Evolutionary conservation across 2,329 filamentous ascomycete genomes (phyloP).

Genomic region (Ceratocystis papillata): DNA sequence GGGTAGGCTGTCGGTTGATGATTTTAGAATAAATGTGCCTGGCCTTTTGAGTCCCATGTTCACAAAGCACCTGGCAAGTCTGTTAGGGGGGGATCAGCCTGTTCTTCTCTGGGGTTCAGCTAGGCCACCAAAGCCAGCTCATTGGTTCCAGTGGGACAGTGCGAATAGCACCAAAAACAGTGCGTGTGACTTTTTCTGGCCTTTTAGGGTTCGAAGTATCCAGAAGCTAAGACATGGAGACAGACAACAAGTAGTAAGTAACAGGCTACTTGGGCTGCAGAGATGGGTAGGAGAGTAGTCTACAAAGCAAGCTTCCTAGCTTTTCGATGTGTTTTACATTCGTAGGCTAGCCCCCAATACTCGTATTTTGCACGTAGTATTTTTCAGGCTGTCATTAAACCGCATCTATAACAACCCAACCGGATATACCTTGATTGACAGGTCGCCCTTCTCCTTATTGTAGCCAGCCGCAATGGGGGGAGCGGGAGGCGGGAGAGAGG

Average conservation of each 20-base stretch:
- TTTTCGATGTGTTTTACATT: background rate
- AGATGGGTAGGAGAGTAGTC: background rate
- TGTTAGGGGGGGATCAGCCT: slow-evolving; percentile 4
- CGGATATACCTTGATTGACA: background rate
- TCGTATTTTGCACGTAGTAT: background rate
- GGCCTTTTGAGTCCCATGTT: slow-evolving; percentile 13
- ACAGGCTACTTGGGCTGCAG: background rate
- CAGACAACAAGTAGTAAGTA: too few species aligned
- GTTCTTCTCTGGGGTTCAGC: background rate
- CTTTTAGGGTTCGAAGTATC: slow-evolving; percentile 10
- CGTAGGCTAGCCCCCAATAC: background rate
- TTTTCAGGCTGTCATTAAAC: background rate
- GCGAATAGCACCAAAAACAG: slow-evolving; percentile 1
- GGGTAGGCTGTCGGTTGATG: slow-evolving; percentile 18
- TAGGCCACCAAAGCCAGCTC: slow-evolving; percentile 6
- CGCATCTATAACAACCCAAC: background rate
- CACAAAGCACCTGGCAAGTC: slow-evolving; percentile 1
- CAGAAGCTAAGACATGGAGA: background rate
- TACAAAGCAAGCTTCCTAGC: background rate
- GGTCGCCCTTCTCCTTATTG: background rate
- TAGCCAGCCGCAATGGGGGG: background rate
- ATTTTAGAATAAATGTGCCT: slow-evolving; percentile 14
- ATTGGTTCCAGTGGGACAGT: slow-evolving; percentile 15
- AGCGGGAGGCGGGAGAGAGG: background rate
- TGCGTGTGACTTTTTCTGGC: slow-evolving; percentile 18